Evolutionary conservation across 1,139 yeast genomes (phyloP), one percentile per base, ranked within the genome.

Genomic region (Debaryomyces coudertii): DNA sequence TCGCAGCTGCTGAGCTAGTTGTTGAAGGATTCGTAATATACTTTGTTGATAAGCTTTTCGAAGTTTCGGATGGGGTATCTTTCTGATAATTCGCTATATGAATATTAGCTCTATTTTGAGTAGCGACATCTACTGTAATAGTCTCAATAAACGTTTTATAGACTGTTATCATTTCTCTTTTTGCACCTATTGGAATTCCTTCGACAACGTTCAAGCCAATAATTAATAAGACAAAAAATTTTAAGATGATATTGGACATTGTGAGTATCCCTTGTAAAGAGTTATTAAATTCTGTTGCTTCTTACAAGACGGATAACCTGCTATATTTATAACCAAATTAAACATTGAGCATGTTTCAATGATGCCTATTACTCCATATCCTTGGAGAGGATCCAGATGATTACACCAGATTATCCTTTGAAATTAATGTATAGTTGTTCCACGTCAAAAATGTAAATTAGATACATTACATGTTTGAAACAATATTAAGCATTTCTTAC

Each of bases 111-210:
- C n/a, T n/a, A n/a, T n/a, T n/a, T n/a, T n/a, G n/a, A 18, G 20
- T 23, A 23, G 23, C 14, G 7, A 11, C 18, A 12, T 40, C 24
- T 25, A 33, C 23, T 8, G 37, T 25, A 8, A 20, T 12, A 4
- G 43, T 40, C 7, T 40, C 24, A 16, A 33, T 14, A 12, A 18
- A 20, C 15, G 34, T 40, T 7, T 16, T 28, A 27, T 34, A 24
- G 11, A 40, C 22, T 2, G 43, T 34, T 16, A 22, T 16, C 25
- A 40, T 31, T 12, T 33, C 37, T 6, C 24, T 20, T 18, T 34
- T 40, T 22, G 20, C 25, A 14, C 25, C 38, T 12, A 40, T 23
- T 12, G 43, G 43, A 18, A 35, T 12, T 25, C 38, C 38, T 14
- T 12, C 24, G 7, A 35, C 31, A 3, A 40, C 9, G 4, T 25